A percentile compares a stretch with the other conserved stretches of the same genome.
phyloP scores from a whole-genome alignment of 75 land plant genomes.

The Adiantum capillusveneris region DNA sequence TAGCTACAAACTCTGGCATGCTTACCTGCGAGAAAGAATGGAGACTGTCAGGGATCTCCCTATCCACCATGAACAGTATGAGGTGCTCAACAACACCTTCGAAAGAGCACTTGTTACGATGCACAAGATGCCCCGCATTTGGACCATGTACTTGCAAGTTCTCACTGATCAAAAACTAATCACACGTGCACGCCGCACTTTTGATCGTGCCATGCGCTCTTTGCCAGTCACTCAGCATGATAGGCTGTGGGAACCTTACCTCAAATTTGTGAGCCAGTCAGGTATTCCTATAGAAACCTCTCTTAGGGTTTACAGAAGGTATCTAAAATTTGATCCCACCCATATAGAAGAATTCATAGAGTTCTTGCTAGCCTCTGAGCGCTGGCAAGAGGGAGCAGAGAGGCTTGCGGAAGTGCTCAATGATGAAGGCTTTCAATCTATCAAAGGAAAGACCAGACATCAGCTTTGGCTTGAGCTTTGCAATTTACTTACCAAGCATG shows the following conservation, averaged over 20 bases:
- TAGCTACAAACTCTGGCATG: slow-evolving; percentile 90
- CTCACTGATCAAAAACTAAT: slow-evolving; percentile 61
- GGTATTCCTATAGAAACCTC: slow-evolving; percentile 91
- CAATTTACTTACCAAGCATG: slow-evolving; percentile 77
- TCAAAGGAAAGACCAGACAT: slow-evolving; percentile 79
- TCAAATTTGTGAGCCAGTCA: slow-evolving; percentile 57
- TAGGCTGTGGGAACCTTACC: slow-evolving; percentile 70
- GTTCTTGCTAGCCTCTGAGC: slow-evolving; percentile 49
- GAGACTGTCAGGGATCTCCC: slow-evolving; percentile 47
- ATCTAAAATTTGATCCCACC: slow-evolving; percentile 73
- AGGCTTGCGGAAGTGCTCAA: slow-evolving; percentile 79
- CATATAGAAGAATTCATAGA: slow-evolving; percentile 95
- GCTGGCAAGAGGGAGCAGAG: slow-evolving; percentile 94
- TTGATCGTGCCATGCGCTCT: slow-evolving; percentile 81
- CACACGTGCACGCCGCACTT: slow-evolving; percentile 59
- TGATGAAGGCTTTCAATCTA: slow-evolving; percentile 68
- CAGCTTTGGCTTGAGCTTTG: slow-evolving; percentile 93
- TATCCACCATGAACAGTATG: slow-evolving; percentile 38
- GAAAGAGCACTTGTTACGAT: slow-evolving; percentile 88
- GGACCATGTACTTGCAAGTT: slow-evolving; percentile 70
- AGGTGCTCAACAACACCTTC: slow-evolving; percentile 81
- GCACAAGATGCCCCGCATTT: slow-evolving; percentile 96
- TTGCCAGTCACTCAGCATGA: slow-evolving; percentile 96
- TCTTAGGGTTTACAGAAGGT: slow-evolving; percentile 76
- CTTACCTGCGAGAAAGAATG: slow-evolving; percentile 74